Evolutionary conservation across 768 basidiomycete species (phyloP), one percentile per base, ranked within the genome.

Genomic region (Arthromyces matolae): DNA sequence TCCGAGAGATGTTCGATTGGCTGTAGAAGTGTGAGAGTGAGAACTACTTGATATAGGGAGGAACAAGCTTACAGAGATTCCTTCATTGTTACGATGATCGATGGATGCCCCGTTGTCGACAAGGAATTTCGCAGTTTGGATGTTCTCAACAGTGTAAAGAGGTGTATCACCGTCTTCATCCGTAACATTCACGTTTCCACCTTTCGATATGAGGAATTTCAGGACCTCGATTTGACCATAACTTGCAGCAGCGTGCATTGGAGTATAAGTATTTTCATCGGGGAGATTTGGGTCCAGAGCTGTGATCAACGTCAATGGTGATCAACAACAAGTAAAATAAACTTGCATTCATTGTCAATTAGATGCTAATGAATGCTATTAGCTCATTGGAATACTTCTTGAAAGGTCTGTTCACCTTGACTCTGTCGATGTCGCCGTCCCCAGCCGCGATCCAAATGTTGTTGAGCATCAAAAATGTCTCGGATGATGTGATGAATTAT

Each of bases 381-480:
- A 45, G 38, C 5, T 31, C 46, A 39, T 45, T 16, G 28, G 27
- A 8, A 42, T 3, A 8, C 14, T 47, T 43, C 25, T 32, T 19
- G 27, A 20, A 24, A 19, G 34, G 29, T 8, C 20, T 3, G 31
- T 23, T 24, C 47, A 91, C 92, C 67, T 71, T 75, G 31, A 96
- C 82, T 40, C 86, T 75, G n/a, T 68, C 67, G 27, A 94, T 65
- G 69, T 96, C 88, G 34, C 93, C 93, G 60, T 96, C 93, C 37
- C 82, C 86, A 0, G 93, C 89, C 36, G 93, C 93, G 28, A 96
- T 80, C 93, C 93, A 96, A 36, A 96, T 85, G 67, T 94, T 94
- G 62, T 79, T 80, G 50, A 44, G 54, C 53, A 50, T 49, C 19
- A 38, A 37, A 18, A 24, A 41, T 54, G 48, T 46, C 47, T 49